These are phyloP conservation scores for Pythium volutum DNA, from an alignment of 352 stramenopile species.

Conservation along the genomic window DNA sequence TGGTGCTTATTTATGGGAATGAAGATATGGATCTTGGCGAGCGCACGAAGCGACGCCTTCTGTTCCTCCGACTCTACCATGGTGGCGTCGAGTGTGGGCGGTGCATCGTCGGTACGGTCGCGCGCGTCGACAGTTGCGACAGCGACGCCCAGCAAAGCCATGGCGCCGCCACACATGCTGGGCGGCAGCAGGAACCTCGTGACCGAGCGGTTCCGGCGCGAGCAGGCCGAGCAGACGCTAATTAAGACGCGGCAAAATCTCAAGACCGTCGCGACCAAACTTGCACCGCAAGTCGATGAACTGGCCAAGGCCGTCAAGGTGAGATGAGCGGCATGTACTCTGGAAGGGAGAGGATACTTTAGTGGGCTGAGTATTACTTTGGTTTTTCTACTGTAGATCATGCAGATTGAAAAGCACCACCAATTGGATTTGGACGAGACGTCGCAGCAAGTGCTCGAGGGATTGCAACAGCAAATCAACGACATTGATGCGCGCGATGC, in stretches of 20 bases:
- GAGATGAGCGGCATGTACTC: background rate
- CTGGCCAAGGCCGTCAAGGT: slow-evolving; percentile 52
- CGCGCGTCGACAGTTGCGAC: background rate
- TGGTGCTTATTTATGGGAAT: background rate
- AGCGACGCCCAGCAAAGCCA: slow-evolving; percentile 5
- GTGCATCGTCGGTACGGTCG: slow-evolving; percentile 10
- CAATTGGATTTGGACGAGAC: slow-evolving; percentile 56
- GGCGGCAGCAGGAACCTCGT: slow-evolving; percentile 68
- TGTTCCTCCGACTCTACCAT: background rate
- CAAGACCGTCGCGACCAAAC: slow-evolving; percentile 33
- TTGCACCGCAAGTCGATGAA: slow-evolving; percentile 49
- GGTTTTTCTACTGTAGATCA: slow-evolving; percentile 25
- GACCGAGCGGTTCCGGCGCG: slow-evolving; percentile 51
- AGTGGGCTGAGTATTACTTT: background rate
- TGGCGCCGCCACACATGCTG: slow-evolving; percentile 38
- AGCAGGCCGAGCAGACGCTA: slow-evolving; percentile 45
- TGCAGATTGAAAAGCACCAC: slow-evolving; percentile 56
- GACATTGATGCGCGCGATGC: slow-evolving; percentile 35
- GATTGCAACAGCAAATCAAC: slow-evolving; percentile 53
- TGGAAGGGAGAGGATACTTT: background rate
- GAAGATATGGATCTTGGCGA: background rate
- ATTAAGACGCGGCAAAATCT: slow-evolving; percentile 37
- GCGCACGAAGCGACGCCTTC: slow-evolving; percentile 7
- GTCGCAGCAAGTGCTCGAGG: slow-evolving; percentile 53
- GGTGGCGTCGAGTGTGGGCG: slow-evolving; percentile 13